A percentile compares a stretch with the other conserved stretches of the same genome.
These are phyloP conservation scores for Naganishia vaughanmartiniae DNA, from an alignment of 768 basidiomycete genomes.

Conservation along the genomic window DNA sequence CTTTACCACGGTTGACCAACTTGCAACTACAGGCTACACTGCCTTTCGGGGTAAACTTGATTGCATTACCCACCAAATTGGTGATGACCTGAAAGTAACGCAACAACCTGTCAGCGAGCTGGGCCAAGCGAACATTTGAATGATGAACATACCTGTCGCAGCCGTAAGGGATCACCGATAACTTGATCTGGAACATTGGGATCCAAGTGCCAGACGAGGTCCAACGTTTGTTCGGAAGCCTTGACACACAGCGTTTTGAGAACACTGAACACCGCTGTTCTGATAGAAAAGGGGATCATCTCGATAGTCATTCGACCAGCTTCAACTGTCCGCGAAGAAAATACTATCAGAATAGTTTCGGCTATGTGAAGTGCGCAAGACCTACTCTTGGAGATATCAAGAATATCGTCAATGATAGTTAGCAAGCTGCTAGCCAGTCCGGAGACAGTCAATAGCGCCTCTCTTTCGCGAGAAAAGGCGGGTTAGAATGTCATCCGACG, in stretches of 20 bases:
- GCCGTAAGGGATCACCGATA: constrained; percentile 89
- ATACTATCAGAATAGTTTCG: not conserved
- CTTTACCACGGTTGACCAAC: constrained; percentile 58
- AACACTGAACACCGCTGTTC: constrained; percentile 95
- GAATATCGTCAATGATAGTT: constrained; percentile 96
- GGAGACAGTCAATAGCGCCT: constrained; percentile 92
- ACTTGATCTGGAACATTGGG: constrained; percentile 93
- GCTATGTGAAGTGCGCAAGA: constrained; percentile 31
- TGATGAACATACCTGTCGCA: constrained; percentile 64
- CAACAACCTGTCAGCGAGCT: constrained; percentile 33
- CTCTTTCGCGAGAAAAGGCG: constrained; percentile 53
- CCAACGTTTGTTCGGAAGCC: constrained; percentile 92
- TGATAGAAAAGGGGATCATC: constrained; percentile 93
- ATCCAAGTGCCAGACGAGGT: constrained; percentile 93
- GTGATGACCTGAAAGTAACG: constrained; percentile 65
- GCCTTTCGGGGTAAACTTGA: constrained; percentile 95
- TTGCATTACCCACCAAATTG: constrained; percentile 90
- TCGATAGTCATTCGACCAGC: constrained; percentile 99
- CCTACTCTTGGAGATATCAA: constrained; percentile 99
- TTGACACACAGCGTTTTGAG: constrained; percentile 97
- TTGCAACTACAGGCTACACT: constrained; percentile 86
- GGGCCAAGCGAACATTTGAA: constrained; percentile 42
- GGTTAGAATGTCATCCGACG: not conserved
- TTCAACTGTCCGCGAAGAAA: constrained; percentile 65
- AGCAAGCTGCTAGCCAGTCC: constrained; percentile 87